Evolutionary conservation across 1,284 basidiomycete genomes (phyloP).

Genomic region (Moesziomyces sp.): DNA sequence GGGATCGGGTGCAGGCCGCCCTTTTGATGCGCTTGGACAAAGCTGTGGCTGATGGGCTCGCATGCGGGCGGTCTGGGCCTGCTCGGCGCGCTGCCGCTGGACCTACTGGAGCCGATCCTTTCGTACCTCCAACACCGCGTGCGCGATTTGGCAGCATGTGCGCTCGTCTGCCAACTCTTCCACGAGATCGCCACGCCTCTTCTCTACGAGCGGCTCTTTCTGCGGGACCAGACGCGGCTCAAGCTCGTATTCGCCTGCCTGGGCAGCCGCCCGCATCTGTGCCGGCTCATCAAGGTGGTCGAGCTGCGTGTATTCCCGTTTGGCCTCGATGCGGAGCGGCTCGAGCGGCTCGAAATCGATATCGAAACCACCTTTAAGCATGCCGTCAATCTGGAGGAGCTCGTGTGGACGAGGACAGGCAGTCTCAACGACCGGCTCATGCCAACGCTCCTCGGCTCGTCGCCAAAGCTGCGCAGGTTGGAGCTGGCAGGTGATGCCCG

Average conservation of each 20-base stretch:
- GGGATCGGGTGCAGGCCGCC: conserved; percentile 16
- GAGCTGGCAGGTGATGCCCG: conserved; percentile 61
- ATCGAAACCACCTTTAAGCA: conserved; percentile 44
- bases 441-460: conserved; percentile 35
- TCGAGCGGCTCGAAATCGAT: conserved; percentile 58
- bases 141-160: conserved; percentile 54
- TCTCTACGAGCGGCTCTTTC: conserved; percentile 61
- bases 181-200: conserved; percentile 42
- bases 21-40: neutral
- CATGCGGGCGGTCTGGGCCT: conserved; percentile 9
- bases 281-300: conserved; percentile 49
- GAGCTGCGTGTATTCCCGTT: conserved; percentile 64
- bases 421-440: conserved; percentile 60
- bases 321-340: conserved; percentile 55
- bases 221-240: conserved; percentile 61
- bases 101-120: conserved; percentile 54
- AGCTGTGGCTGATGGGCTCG: conserved; percentile 5
- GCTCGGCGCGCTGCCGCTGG: conserved; percentile 51
- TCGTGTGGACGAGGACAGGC: conserved; percentile 64
- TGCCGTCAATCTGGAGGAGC: conserved; percentile 43
- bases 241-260: conserved; percentile 55
- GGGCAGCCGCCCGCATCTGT: conserved; percentile 34
- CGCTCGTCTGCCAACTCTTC: conserved; percentile 44
- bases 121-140: conserved; percentile 48
- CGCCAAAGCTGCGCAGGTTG: conserved; percentile 36